These are phyloP conservation scores for Meredithiella fracta DNA, from an alignment of 2,329 filamentous ascomycete species.

Conservation along the genomic window DNA sequence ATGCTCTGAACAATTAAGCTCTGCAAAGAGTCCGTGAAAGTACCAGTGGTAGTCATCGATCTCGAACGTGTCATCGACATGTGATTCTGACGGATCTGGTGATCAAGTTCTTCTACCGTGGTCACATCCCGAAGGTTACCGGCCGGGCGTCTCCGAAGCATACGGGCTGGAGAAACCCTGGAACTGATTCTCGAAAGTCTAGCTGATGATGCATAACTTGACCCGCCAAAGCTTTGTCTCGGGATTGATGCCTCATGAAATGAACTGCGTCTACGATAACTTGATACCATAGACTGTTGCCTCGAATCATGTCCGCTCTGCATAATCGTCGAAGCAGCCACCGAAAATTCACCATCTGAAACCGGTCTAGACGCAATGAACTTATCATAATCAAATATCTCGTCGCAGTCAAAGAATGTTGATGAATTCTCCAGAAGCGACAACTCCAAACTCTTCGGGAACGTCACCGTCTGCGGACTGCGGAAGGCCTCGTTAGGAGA, in stretches of 20 bases:
- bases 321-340: conserved; percentile 9
- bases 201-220: conserved; percentile 16
- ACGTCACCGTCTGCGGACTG: conserved; percentile 9
- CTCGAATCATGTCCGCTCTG: conserved; percentile 1
- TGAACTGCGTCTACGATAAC: conserved; percentile 41
- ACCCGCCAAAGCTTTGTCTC: conserved; percentile 25
- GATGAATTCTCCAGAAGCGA: neutral
- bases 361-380: conserved; percentile 1
- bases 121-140: conserved; percentile 55
- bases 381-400: neutral
- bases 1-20: conserved; percentile 33
- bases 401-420: neutral
- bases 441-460: conserved; percentile 6
- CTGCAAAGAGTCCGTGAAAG: conserved; percentile 42
- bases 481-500: conserved; percentile 12
- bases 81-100: neutral
- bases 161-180: conserved; percentile 38
- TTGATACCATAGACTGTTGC: conserved; percentile 2
- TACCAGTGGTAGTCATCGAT: conserved; percentile 41
- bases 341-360: conserved; percentile 5
- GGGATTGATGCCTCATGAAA: conserved; percentile 41
- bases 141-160: conserved; percentile 56
- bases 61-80: conserved; percentile 22
- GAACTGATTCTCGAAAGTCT: neutral
- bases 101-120: conserved; percentile 45